Evolutionary conservation across 2,329 filamentous ascomycete genomes (phyloP).

Genomic region (Ophiostoma triangulosporum): DNA sequence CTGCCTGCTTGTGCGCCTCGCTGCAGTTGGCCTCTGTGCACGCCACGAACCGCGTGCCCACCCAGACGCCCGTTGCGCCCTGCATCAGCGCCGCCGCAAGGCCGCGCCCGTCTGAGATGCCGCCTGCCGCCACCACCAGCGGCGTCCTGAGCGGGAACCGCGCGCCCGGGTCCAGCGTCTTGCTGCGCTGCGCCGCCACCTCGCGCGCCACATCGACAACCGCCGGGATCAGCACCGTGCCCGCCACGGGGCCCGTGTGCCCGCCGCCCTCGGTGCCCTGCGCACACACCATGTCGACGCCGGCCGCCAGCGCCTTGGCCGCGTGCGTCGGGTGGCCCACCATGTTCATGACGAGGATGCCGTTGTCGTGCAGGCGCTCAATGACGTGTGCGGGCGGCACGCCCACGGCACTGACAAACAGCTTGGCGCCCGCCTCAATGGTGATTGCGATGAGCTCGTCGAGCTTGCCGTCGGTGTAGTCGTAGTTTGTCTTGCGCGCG

Average conservation of each 20-base stretch:
- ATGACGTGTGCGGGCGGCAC: conserved; percentile 66
- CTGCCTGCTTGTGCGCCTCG: conserved; percentile 68
- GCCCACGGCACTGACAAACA: conserved; percentile 83
- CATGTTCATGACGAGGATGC: conserved; percentile 93
- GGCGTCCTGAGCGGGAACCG: conserved; percentile 26
- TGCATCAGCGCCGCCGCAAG: conserved; percentile 76
- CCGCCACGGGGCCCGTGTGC: conserved; percentile 80
- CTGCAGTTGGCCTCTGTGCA: conserved; percentile 68
- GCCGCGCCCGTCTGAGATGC: conserved; percentile 69
- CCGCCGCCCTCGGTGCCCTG: conserved; percentile 91
- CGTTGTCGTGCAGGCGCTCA: conserved; percentile 61
- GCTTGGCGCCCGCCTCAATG: conserved; percentile 65
- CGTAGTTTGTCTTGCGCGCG: conserved; percentile 85
- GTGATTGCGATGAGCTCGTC: conserved; percentile 80
- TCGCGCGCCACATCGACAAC: conserved; percentile 68
- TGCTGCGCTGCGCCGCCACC: conserved; percentile 35
- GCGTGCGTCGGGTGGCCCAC: conserved; percentile 87
- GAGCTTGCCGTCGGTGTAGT: conserved; percentile 83
- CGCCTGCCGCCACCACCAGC: conserved; percentile 79
- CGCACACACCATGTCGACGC: conserved; percentile 82
- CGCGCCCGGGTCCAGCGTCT: conserved; percentile 22
- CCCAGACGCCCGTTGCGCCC: conserved; percentile 82
- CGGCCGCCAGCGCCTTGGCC: conserved; percentile 70
- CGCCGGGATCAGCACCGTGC: conserved; percentile 72
- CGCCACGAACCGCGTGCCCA: conserved; percentile 85